Base-by-base conservation (phyloP, 2,329 filamentous ascomycete genomes). In the Calonectria pauciramosa region DNA sequence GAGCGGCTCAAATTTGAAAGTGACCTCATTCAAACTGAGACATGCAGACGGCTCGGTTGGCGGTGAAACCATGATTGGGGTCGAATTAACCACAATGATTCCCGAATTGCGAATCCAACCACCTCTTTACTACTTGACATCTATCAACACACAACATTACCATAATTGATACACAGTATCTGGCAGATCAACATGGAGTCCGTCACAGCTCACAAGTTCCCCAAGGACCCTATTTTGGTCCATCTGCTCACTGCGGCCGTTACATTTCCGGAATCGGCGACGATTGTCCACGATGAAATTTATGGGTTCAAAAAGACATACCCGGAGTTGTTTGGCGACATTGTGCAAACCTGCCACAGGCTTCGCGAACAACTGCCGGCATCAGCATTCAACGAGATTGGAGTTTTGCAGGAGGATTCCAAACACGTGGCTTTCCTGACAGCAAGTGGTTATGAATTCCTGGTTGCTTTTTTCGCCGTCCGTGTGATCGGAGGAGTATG, bases 391-490 rank as follows among this genome's bases (percentile, higher is more conserved):
- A 54, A 38, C 14, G 67, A 70, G 1, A 51, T 59, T 3, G 74
- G 73, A 0, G 8, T 79, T 6, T 38, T 80, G 18, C 26, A 23
- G 2, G 47, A 75, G 1, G 38, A 73, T 3, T 14, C 18, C 4
- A 73, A 76, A 2, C 76, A 81, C 26, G 47, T 77, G 8, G 54
- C 59, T 8, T 64, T 75, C 20, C 75, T 79, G 18, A 72, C 77
- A 23, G 36, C 41, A 26, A 75, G 74, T 11, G 78, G 79, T 8
- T 81, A 81, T 51, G 79, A 80, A 52, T 80, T 80, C 30, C 54
- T 79, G 14, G 79, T 81, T 7, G 79, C 78, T 3, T 80, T 79
- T 41, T 79, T 80, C 28, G 76, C 77, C 13, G 68, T 73, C 26
- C 75, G 77, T 11, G 79, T 71, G 4, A 44, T 81, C 5, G 51